Evolutionary conservation across 176 grass and related monocot species (phyloP), one percentile per base, ranked within the genome.

Genomic region (Carex cristatella): DNA sequence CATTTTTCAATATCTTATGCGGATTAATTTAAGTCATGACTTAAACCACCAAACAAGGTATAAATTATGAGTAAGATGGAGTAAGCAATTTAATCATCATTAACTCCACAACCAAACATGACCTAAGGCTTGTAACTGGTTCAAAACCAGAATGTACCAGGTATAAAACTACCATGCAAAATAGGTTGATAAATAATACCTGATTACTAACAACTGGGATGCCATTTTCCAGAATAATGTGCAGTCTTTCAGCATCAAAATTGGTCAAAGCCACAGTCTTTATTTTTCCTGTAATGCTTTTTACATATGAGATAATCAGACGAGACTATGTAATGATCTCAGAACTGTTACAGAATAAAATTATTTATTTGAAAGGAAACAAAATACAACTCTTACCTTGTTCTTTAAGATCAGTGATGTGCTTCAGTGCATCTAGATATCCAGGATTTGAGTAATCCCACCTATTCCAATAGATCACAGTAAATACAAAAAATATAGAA

Each of bases 381-480:
- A 76, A 84, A 3, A 78, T 49, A n/a, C 80, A 66, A 84, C 82
- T 79, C 58, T 65, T 61, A 98, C 93, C 95, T 89, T 98, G 91
- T 78, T 95, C 95, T 69, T 98, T 98, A 65, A 98, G 86, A 85
- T 98, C 95, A 70, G 93, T 90, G 30, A 98, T 84, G 78, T 98
- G 92, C 80, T 95, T 95, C 10, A 98, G 85, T 33, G 95, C 95
- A 85, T 98, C 93, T n/a, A 98, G 84, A 82, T 98, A 98, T 82
- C 93, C 95, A 61, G 82, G 83, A 89, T 98, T 98, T 71, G 93
- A 86, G 55, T 98, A 98, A 87, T 98, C 95, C 95, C 95, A 95
- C 95, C 95, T 98, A 69, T 89, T 83, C 85, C 32, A 77, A 16
- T 35, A 79, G 8, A 19, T 49, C 35, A 28, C 46, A 37, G 3